These are phyloP conservation scores for Fraxinus sp. DNA, from an alignment of 305 asterid species.

Conservation along the genomic window DNA sequence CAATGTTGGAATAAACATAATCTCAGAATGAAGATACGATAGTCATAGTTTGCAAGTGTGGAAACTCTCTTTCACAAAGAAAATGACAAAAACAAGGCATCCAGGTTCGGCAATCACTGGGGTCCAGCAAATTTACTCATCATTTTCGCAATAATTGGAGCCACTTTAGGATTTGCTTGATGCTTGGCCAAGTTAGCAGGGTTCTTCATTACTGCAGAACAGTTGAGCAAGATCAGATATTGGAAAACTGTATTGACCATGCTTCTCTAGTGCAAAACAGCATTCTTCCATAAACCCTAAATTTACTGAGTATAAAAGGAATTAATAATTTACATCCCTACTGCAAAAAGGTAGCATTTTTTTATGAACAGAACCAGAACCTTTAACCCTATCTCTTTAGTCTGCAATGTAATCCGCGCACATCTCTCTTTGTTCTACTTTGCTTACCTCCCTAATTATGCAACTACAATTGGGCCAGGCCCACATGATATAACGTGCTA, in stretches of 20 bases:
- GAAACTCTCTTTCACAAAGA: neutral
- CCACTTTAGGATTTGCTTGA: conserved; percentile 84
- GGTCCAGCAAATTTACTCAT: conserved; percentile 73
- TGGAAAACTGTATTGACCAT: neutral
- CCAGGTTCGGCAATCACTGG: conserved; percentile 21
- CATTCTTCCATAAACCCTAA: neutral
- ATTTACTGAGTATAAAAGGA: neutral
- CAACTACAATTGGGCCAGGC: neutral
- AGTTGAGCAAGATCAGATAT: conserved; percentile 15
- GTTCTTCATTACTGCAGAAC: conserved; percentile 78
- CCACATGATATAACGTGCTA: neutral
- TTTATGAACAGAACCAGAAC: neutral
- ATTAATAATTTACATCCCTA: neutral
- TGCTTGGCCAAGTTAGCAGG: conserved; percentile 89
- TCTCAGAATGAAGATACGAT: neutral
- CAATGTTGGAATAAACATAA: neutral
- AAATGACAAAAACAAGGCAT: neutral
- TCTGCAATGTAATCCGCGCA: too few species aligned
- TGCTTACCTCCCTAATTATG: neutral
- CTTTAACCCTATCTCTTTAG: too few species aligned
- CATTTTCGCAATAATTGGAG: conserved; percentile 80
- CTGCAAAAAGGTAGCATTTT: neutral
- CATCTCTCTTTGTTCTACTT: neutral
- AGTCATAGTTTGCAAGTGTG: neutral
- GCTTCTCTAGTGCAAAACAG: neutral